Base-by-base conservation (phyloP, 257 asterid species). In the Euphrasia confusa region DNA sequence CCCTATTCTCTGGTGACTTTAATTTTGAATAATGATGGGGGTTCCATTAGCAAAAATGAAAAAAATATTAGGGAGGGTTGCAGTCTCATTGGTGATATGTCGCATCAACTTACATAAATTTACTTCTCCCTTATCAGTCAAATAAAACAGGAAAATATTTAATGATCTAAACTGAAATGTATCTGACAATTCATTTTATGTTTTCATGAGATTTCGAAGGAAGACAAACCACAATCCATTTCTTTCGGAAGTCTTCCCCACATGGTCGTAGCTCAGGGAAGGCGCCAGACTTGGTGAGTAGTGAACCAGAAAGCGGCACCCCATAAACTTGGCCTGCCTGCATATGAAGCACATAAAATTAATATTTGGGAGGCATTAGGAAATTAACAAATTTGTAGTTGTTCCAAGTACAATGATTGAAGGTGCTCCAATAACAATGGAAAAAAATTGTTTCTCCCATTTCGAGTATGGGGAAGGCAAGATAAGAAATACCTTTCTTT, bases 311-410 rank as follows among this genome's bases (percentile, higher is more conserved):
- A 77, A 88, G 93, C 61, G 95, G 87, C 69, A 83, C 88, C 68
- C 86, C 96, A 76, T 88, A 88, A 61, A 88, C 88, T 73, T 88
- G 96, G 24, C 96, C 96, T 5, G 90, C 96, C 96, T 88, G 83
- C 68, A 71, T 33, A 56, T 32, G 39, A 67, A 37, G 58, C 64
- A 60, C 54, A 69, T 35, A 58, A 45, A 47, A 37, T 42, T 40
- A 56, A 40, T 37, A 65, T 48, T 15, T 14, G 32, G 44, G 28
- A 44, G 47, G 52, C 10, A 11, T 39, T 15, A 12, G 12, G 18
- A 44, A 33, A 61, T 21, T 3, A 63, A 53, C 0, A 67, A 44
- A 5, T 71, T 27, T 2, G 42, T 42, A 24, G 13, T 44, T 33
- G 27, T 53, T 52, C 33, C 14, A 53, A 53, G 21, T 4, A 21